These are phyloP conservation scores for Pythium utonaiense DNA, from an alignment of 352 stramenopile genomes.

Conservation along the genomic window DNA sequence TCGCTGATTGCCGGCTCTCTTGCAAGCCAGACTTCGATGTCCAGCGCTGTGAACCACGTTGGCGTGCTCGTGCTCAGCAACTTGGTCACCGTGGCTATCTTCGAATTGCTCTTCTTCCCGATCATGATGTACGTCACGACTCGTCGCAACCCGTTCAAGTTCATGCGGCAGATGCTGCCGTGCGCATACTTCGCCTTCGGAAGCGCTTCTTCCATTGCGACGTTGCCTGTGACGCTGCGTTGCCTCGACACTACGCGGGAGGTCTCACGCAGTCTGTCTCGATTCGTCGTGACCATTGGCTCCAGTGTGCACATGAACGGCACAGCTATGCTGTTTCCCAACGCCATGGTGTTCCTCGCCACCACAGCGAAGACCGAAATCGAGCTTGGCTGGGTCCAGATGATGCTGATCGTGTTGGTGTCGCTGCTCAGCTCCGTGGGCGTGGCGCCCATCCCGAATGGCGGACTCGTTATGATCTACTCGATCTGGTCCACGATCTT, in stretches of 20 bases:
- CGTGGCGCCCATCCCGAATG: constrained; percentile 63
- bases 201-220: constrained; percentile 63
- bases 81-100: constrained; percentile 36
- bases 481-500: constrained; percentile 76
- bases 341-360: constrained; percentile 62
- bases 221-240: constrained; percentile 59
- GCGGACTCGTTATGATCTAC: constrained; percentile 68
- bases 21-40: constrained; percentile 39
- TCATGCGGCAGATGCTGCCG: constrained; percentile 62
- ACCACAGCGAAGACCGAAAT: constrained; percentile 38
- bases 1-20: constrained; percentile 71
- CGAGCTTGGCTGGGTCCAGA: constrained; percentile 40
- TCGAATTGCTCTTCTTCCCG: constrained; percentile 59
- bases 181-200: constrained; percentile 63
- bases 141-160: constrained; percentile 48
- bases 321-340: constrained; percentile 69
- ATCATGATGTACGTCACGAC: constrained; percentile 43
- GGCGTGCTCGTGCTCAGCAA: constrained; percentile 56
- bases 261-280: constrained; percentile 47
- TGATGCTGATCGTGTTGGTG: constrained; percentile 57
- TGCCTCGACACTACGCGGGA: constrained; percentile 60
- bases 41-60: constrained; percentile 41
- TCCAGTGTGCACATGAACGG: constrained; percentile 76
- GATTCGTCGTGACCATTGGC: constrained; percentile 74
- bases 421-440: constrained; percentile 60